A percentile compares a stretch with the other conserved stretches of the same genome.
Conservation (phyloP, 1,139 yeast species). For the Candida sp. region DNA sequence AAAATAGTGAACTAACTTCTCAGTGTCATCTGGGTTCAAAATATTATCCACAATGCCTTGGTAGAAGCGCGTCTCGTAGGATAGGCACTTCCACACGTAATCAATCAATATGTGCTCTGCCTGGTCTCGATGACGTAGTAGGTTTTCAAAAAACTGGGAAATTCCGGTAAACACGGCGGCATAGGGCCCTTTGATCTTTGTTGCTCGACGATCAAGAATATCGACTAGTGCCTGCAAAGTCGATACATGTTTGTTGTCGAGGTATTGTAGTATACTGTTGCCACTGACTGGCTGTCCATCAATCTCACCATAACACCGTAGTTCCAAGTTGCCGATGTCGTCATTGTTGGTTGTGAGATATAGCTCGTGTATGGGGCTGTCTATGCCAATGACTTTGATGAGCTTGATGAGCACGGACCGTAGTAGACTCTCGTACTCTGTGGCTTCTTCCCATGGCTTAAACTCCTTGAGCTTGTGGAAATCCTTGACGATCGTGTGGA, state of each 20-base stretch:
- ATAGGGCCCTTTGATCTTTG: constrained; percentile 23
- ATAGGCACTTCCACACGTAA: constrained; percentile 24
- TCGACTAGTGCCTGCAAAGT: constrained; percentile 8
- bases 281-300: not conserved
- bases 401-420: constrained; percentile 16
- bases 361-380: not conserved
- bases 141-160: constrained; percentile 23
- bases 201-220: constrained; percentile 19
- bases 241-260: constrained; percentile 1
- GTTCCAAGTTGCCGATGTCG: constrained; percentile 8
- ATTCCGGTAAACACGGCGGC: constrained; percentile 21
- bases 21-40: constrained; percentile 27
- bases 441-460: constrained; percentile 9
- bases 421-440: constrained; percentile 21
- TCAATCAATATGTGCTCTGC: constrained; percentile 23
- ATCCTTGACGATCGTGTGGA: constrained; percentile 26
- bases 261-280: constrained; percentile 2
- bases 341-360: constrained; percentile 7
- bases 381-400: constrained; percentile 6
- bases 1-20: constrained; percentile 23
- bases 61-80: constrained; percentile 24
- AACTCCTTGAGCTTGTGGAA: constrained; percentile 23
- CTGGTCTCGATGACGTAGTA: constrained; percentile 22
- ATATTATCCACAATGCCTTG: constrained; percentile 18
- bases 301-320: constrained; percentile 4